These are phyloP conservation scores for Phanerodontia chrysosporium DNA, from an alignment of 768 basidiomycete species.

Conservation along the genomic window DNA sequence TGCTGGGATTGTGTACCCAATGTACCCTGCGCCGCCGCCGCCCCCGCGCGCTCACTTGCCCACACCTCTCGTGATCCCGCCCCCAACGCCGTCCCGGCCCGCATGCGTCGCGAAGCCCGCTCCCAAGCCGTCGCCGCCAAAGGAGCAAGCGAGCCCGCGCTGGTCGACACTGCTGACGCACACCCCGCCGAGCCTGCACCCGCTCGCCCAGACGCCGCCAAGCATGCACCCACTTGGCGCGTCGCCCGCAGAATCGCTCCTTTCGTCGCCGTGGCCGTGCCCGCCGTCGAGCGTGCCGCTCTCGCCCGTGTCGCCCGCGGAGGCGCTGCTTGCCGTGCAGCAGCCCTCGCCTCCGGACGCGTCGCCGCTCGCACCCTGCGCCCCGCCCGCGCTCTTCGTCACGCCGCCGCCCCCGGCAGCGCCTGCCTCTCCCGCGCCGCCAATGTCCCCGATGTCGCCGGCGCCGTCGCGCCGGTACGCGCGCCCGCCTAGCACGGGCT, in stretches of 20 bases:
- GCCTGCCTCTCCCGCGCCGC: conserved; percentile 13
- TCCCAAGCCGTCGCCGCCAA: neutral
- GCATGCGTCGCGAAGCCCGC: too few species aligned
- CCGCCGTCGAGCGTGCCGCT: conserved; percentile 23
- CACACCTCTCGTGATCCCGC: too few species aligned
- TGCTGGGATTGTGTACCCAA: too few species aligned
- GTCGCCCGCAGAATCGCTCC: conserved; percentile 16
- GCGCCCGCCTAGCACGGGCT: conserved; percentile 13
- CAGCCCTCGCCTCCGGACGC: neutral
- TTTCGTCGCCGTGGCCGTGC: conserved; percentile 23
- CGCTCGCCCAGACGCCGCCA: neutral
- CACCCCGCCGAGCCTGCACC: conserved; percentile 3
- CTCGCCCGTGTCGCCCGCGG: conserved; percentile 15
- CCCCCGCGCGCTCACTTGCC: too few species aligned
- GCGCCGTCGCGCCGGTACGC: conserved; percentile 1
- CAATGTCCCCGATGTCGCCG: neutral
- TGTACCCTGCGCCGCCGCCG: too few species aligned
- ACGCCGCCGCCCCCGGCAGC: conserved; percentile 22
- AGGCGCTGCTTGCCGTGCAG: neutral
- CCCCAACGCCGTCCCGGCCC: too few species aligned
- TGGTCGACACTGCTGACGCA: neutral
- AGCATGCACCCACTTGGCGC: neutral
- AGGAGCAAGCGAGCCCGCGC: conserved; percentile 4
- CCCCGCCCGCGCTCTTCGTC: neutral
- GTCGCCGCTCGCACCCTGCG: too few species aligned